Evolutionary conservation across 257 asterid species (phyloP), one percentile per base, ranked within the genome.

Genomic region (Solanum piurae): DNA sequence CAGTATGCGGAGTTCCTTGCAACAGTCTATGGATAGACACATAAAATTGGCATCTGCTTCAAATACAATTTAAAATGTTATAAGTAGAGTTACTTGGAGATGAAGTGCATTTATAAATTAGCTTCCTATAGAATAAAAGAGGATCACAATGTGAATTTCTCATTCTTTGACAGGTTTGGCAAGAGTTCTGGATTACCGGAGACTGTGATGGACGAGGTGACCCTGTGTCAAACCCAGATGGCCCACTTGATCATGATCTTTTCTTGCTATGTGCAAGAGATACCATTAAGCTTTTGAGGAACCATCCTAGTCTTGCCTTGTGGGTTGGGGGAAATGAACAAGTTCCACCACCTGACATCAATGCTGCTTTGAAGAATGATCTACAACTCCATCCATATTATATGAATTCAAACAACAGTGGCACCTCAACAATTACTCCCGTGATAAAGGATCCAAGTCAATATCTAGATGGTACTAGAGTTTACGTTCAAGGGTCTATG

Each of bases 301-400:
- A 97, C 87, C 99, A 95, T 90, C 98, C 99, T 27, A 97, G 99
- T 90, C 99, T 97, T 88, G 98, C 99, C 88, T 90, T 97, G 80
- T 97, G 99, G 99, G 99, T 97, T 75, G 99, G 99, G 86, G 99
- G 99, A 71, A 97, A 97, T 40, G 99, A 97, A 92, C 99, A 97
- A 95, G 94, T 94, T 76, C 99, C 99, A 18, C 99, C 99, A 31
- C 86, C 90, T 6, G 99, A 97, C 89, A 94, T 97, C 89, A 95
- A 97, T 68, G 27, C 79, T 87, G 96, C 99, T 83, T 86, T 97
- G 90, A 89, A 92, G 90, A 91, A 89, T 31, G 94, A 95, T 86
- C 92, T 97, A 40, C 90, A 92, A 84, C 98, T 97, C 87, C 98
- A 95, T 84, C 99, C 98, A 20, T 72, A 89, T 89, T 94, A 91